These are phyloP conservation scores for Aspergillus ochraceoroseus DNA, from an alignment of 2,329 filamentous ascomycete species.

Conservation along the genomic window DNA sequence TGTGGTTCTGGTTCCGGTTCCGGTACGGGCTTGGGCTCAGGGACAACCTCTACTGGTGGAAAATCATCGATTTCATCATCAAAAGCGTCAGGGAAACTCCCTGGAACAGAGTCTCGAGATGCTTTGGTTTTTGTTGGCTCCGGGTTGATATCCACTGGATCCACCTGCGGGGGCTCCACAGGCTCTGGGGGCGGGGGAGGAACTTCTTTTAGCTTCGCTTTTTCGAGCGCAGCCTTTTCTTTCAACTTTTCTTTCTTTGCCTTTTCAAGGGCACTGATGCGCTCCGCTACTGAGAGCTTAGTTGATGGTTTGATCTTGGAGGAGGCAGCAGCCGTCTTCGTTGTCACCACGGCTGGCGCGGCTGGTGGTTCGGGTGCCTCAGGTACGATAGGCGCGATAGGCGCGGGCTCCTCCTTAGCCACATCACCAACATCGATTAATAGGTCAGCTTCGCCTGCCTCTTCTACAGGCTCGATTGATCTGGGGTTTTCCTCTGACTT, in stretches of 20 bases:
- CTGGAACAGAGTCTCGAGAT: conserved; percentile 48
- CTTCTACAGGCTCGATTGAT: conserved; percentile 34
- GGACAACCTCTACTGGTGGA: conserved; percentile 16
- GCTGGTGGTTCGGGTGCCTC: conserved; percentile 34
- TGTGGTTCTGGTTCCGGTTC: conserved; percentile 13
- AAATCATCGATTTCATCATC: conserved; percentile 42
- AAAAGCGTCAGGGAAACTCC: conserved; percentile 54
- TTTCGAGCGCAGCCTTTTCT: conserved; percentile 27
- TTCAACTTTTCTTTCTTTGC: conserved; percentile 39
- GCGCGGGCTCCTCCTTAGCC: conserved; percentile 19
- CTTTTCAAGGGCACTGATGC: conserved; percentile 48
- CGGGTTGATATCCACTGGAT: conserved; percentile 12
- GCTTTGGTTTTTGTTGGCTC: conserved; percentile 32
- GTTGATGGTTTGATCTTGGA: conserved; percentile 41
- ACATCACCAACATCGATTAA: conserved; percentile 37
- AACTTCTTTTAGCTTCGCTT: conserved; percentile 23
- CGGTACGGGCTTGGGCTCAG: conserved; percentile 19
- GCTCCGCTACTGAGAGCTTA: conserved; percentile 50
- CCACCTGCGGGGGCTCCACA: conserved; percentile 18
- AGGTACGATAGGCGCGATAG: conserved; percentile 12
- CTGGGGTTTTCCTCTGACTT: conserved; percentile 47
- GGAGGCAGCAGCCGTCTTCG: conserved; percentile 31
- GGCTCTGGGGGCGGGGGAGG: conserved; percentile 12
- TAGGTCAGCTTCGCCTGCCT: conserved; percentile 23
- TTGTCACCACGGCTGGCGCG: conserved; percentile 39